A percentile compares a stretch with the other conserved stretches of the same genome.
Conservation (phyloP, 495 filamentous ascomycete genomes). For the Lasiosphaeria ovina region DNA sequence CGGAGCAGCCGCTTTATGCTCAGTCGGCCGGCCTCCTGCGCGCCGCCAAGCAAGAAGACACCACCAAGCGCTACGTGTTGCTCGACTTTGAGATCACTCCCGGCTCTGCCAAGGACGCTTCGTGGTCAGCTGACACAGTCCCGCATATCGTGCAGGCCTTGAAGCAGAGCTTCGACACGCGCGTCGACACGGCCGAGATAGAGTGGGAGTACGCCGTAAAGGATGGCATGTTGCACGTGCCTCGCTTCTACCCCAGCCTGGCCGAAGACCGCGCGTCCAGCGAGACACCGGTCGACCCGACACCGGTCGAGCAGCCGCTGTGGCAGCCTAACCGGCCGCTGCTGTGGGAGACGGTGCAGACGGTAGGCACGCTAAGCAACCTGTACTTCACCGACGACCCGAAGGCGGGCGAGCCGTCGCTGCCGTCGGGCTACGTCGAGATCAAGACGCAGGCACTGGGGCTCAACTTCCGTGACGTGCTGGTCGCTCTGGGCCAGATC, state of each 20-base stretch:
- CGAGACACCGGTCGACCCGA: slow-evolving; percentile 4
- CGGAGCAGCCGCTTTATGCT: slow-evolving; percentile 8
- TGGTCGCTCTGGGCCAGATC: slow-evolving; percentile 32
- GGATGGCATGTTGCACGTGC: slow-evolving; percentile 17
- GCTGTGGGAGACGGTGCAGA: slow-evolving; percentile 21
- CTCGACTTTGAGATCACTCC: slow-evolving; percentile 17
- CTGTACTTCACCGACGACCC: slow-evolving; percentile 29
- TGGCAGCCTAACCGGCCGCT: slow-evolving; percentile 27
- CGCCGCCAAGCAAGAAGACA: slow-evolving; percentile 17
- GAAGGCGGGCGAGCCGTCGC: not conserved
- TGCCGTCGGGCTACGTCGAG: slow-evolving; percentile 28
- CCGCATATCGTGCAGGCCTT: slow-evolving; percentile 4
- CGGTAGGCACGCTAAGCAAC: slow-evolving; percentile 29
- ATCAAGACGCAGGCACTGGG: slow-evolving; percentile 37
- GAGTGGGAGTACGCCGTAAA: slow-evolving; percentile 26
- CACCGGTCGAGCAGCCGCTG: slow-evolving; percentile 17
- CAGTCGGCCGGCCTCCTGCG: slow-evolving; percentile 16
- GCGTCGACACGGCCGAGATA: not conserved
- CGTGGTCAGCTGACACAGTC: slow-evolving; percentile 1
- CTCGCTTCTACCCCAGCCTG: slow-evolving; percentile 18
- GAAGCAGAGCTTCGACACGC: not conserved
- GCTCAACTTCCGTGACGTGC: slow-evolving; percentile 39
- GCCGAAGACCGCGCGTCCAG: slow-evolving; percentile 16
- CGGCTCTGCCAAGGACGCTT: not conserved
- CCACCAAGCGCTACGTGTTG: slow-evolving; percentile 14